These are phyloP conservation scores for Saturnispora saitoi DNA, from an alignment of 805 yeast genomes.

Conservation along the genomic window DNA sequence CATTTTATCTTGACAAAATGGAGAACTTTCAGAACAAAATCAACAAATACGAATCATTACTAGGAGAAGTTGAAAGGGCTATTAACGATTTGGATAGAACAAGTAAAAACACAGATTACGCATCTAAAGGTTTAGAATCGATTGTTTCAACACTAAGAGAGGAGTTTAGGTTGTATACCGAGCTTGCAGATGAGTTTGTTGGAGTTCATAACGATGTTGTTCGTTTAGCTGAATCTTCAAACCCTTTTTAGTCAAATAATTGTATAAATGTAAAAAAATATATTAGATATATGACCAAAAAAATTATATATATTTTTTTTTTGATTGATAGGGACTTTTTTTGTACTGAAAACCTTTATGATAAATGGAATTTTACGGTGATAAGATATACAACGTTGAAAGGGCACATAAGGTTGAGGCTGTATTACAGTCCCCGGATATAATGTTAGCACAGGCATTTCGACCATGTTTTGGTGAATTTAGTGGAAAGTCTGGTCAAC, in stretches of 20 bases:
- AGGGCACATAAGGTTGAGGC: not conserved
- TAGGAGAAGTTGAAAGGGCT: slow-evolving; percentile 52
- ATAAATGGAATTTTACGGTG: slow-evolving; percentile 3
- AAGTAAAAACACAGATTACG: slow-evolving; percentile 27
- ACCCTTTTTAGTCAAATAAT: slow-evolving; percentile 12
- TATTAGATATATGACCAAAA: no score
- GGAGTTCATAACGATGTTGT: slow-evolving; percentile 53
- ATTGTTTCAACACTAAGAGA: slow-evolving; percentile 55
- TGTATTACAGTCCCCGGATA: not conserved
- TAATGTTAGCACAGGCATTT: slow-evolving; percentile 10
- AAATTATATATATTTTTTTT: no score
- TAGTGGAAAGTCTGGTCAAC: slow-evolving; percentile 2
- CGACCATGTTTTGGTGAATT: slow-evolving; percentile 9
- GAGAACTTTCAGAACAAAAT: slow-evolving; percentile 38
- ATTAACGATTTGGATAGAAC: slow-evolving; percentile 48
- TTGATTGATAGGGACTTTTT: no score
- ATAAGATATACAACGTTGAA: slow-evolving; percentile 1
- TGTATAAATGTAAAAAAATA: not conserved
- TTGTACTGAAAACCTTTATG: not conserved
- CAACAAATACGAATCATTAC: slow-evolving; percentile 37
- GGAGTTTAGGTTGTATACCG: slow-evolving; percentile 66
- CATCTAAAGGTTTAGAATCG: slow-evolving; percentile 35
- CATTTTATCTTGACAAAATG: slow-evolving; percentile 41
- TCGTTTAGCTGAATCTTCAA: slow-evolving; percentile 17
- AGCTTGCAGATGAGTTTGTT: slow-evolving; percentile 64